Evolutionary conservation across 805 yeast genomes (phyloP).

Genomic region (Saturnispora sanitii): DNA sequence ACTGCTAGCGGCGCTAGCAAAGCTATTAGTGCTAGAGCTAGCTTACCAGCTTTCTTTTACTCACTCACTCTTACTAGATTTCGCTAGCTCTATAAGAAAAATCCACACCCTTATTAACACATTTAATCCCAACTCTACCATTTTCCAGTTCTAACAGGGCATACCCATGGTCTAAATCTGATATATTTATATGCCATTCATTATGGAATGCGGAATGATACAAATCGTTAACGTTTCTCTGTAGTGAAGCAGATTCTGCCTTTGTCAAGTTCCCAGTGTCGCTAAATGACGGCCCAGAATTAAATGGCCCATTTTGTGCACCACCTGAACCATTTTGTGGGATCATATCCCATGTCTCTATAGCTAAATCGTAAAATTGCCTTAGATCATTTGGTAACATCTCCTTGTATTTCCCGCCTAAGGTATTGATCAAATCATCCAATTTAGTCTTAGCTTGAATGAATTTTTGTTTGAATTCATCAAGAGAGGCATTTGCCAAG

Average conservation of each 20-base stretch:
- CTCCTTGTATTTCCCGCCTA: slow-evolving; percentile 41
- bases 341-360: slow-evolving; percentile 52
- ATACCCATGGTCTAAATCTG: slow-evolving; percentile 48
- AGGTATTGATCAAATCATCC: slow-evolving; percentile 53
- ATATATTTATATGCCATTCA: slow-evolving; percentile 68
- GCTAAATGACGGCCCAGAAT: too few species aligned
- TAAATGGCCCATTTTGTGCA: too few species aligned
- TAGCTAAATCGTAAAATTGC: slow-evolving; percentile 40
- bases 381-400: slow-evolving; percentile 31
- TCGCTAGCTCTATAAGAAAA: slow-evolving; percentile 35
- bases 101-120: slow-evolving; percentile 42
- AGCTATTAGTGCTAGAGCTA: too few species aligned
- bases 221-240: slow-evolving; percentile 46
- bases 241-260: slow-evolving; percentile 32
- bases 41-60: too few species aligned
- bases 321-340: slow-evolving; percentile 25
- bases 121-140: slow-evolving; percentile 22
- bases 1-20: too few species aligned
- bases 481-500: slow-evolving; percentile 53
- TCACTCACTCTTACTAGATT: too few species aligned
- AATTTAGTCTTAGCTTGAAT: slow-evolving; percentile 51
- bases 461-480: slow-evolving; percentile 53
- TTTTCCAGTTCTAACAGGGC: slow-evolving; percentile 34
- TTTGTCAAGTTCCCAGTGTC: slow-evolving; percentile 17
- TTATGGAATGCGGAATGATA: slow-evolving; percentile 58